Conservation (phyloP, 208 protist species). For the Acanthamoeba sp. region DNA sequence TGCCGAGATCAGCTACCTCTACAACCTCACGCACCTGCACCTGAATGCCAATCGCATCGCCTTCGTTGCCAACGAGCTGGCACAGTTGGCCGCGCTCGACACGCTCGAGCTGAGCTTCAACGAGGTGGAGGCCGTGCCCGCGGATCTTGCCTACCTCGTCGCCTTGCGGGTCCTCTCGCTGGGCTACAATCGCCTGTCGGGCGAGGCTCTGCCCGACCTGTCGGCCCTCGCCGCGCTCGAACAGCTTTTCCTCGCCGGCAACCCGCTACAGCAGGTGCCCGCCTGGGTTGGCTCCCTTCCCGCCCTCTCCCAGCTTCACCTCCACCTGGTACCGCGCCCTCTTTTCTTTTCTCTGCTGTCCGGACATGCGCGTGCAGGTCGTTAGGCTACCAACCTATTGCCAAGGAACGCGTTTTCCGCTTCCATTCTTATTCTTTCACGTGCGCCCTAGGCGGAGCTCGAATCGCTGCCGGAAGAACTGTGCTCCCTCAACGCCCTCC, state of each 20-base stretch:
- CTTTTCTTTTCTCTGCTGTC: neutral
- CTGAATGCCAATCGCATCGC: constrained; percentile 42
- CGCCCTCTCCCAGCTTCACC: constrained; percentile 36
- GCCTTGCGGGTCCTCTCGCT: constrained; percentile 39
- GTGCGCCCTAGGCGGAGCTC: neutral
- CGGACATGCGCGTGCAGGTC: neutral
- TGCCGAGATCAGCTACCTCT: constrained; percentile 60
- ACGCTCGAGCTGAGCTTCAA: constrained; percentile 47
- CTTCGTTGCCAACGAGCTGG: constrained; percentile 4
- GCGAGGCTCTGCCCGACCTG: constrained; percentile 32
- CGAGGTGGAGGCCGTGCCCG: neutral
- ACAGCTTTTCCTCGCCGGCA: constrained; percentile 57
- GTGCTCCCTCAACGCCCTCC: neutral
- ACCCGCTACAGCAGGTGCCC: constrained; percentile 19
- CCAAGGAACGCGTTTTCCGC: no score
- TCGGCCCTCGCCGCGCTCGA: neutral
- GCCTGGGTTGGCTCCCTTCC: neutral
- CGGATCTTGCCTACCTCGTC: neutral
- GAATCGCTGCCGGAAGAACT: neutral
- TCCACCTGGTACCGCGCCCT: constrained; percentile 1
- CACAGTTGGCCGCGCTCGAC: constrained; percentile 15
- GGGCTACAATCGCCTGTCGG: constrained; percentile 29
- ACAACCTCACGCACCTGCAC: constrained; percentile 57
- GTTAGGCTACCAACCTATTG: no score
- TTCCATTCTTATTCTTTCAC: no score